Evolutionary conservation across 2,329 filamentous ascomycete genomes (phyloP), one percentile per base, ranked within the genome.

Genomic region (Aspergillus eucalypticola): DNA sequence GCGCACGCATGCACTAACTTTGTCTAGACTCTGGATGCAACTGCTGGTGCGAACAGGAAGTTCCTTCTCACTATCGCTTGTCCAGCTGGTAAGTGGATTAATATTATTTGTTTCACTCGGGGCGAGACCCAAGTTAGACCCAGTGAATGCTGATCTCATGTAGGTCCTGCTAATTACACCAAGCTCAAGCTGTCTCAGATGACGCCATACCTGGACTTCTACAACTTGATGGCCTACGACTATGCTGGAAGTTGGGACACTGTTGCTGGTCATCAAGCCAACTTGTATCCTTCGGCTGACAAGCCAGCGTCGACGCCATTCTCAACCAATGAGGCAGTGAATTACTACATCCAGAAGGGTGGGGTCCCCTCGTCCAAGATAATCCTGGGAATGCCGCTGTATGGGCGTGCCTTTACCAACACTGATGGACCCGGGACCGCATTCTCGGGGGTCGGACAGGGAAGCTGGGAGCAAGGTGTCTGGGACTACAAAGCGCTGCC

Each of bases 351-450:
- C 41, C 74, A 80, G 2, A 81, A 81, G 1, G 87, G 87, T 13
- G 69, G 71, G 3, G 87, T 97, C 0, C 75, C 84, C 0, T 73
- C 86, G 0, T 72, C 81, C 59, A 96, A 96, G 78, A 86, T 98
- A 49, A 89, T 96, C 5, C 74, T 97, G n/a, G 93, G 94, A 3
- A 95, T 96, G 91, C 93, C 94, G 6, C 80, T 98, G n/a, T 97
- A 97, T 74, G 94, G 94, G 3, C 90, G 92, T 42, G 88, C 91
- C 0, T 98, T 97, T 72, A 83, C 88, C 69, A 86, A 88, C 67
- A 96, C 93, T 0, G 84, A 90, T 41, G 93, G 94, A 0, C 84
- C 88, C 0, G 93, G 93, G 0, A 75, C 80, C 11, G 81, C 88
- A 0, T 98, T 85, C 78, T 84, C 78, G 35, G 93, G 93, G 3